Conservation (phyloP, 2,329 filamentous ascomycete genomes). For the Cadophora sp. region DNA sequence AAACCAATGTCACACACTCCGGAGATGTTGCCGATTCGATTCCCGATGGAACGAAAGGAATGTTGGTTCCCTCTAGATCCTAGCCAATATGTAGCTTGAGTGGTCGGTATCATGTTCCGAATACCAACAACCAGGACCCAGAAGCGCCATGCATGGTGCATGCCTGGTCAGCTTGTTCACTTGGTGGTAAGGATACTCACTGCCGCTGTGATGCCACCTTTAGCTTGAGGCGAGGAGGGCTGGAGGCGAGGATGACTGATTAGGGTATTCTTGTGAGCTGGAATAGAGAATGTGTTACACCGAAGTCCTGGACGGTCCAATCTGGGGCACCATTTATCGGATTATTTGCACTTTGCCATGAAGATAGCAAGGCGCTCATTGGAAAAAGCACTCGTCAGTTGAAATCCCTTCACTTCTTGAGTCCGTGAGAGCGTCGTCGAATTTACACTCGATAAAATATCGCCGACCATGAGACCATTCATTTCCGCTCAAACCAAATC, state of each 20-base stretch:
- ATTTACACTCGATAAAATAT: too few species aligned
- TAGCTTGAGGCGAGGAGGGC: neutral
- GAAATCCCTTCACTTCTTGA: too few species aligned
- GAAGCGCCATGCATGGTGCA: neutral
- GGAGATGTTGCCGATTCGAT: neutral
- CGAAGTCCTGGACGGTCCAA: neutral
- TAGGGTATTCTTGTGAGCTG: neutral
- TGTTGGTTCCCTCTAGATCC: neutral
- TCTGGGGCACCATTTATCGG: neutral
- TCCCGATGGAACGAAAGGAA: neutral
- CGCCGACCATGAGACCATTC: neutral
- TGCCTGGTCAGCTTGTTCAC: neutral
- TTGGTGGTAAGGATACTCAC: neutral
- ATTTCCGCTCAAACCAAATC: slow-evolving; percentile 28
- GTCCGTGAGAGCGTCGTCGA: too few species aligned
- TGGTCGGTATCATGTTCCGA: neutral
- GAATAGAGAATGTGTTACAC: neutral
- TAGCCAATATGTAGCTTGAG: neutral
- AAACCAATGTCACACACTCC: neutral
- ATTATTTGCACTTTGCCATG: neutral
- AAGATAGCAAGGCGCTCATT: neutral
- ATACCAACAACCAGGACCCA: neutral
- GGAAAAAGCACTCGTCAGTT: too few species aligned
- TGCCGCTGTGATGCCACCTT: neutral
- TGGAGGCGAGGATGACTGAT: too few species aligned